Base-by-base conservation (phyloP, 805 yeast genomes). In the Candida ascalaphidarum region DNA sequence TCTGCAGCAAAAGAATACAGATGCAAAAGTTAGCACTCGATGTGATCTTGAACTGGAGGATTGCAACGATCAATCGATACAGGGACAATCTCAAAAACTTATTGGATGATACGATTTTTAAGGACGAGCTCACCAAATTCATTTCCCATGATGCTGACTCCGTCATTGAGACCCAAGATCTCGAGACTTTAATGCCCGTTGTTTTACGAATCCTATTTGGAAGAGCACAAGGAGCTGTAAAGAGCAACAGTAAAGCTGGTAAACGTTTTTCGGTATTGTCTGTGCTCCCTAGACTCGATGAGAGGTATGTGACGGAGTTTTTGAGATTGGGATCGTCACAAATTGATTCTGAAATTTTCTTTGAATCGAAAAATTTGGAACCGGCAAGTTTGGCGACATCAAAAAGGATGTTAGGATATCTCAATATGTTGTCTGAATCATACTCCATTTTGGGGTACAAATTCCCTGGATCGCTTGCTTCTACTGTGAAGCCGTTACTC, bases 201-300 rank as follows among this genome's bases (percentile, higher is more conserved):
- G 67, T 86, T 4, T 48, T 86, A 27, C 60, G 96, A 39, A 78
- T 92, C 15, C 58, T 92, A 13, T 89, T 79, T 52, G 97, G 97
- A 7, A 68, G 94, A 32, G 84, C 86, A 7, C 94, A 84, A 52
- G 65, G 66, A 8, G 68, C 78, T 1, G 65, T 77, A 4, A 69
- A 64, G 31, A 77, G 81, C 48, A 85, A 84, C 34, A 70, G 77
- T 17, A 82, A 82, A 45, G 69, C 73, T 31, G 77, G 86, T 18
- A 69, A 81, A 39, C 81, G 84, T 37, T 68, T 65, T 41, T 83
- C 92, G 7, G 78, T 83, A 7, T 61, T 83, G 9, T 64, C 77
- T 14, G 59, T 76, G 5, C 52, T 84, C 27, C 78, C 82, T 4
- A 74, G 64, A 34, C 60, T 84, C 26, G 51, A 63, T 3, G 68